A percentile compares a stretch with the other conserved stretches of the same genome.
phyloP scores from a whole-genome alignment of 116 monocot genomes.

The Trichopus zeylanicus region DNA sequence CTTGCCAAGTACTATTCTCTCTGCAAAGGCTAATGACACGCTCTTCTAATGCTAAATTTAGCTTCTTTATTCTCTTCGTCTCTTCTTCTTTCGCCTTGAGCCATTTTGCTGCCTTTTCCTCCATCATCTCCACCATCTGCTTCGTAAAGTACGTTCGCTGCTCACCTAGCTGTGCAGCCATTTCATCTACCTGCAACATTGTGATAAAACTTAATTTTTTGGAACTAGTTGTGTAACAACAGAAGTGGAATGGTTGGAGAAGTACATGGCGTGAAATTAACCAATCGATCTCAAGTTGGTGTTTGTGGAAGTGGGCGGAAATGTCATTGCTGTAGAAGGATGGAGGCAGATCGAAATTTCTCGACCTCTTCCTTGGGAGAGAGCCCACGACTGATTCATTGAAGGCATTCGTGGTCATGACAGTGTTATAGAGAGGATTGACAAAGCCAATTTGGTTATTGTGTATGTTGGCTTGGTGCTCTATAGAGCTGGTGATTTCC shows the following conservation, averaged over 20 bases:
- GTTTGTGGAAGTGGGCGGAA: constrained; percentile 18
- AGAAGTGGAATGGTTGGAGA: background rate
- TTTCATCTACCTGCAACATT: constrained; percentile 23
- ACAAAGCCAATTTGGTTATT: background rate
- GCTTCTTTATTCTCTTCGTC: constrained; percentile 19
- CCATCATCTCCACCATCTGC: constrained; percentile 21
- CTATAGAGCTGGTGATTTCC: no score
- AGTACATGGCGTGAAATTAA: constrained; percentile 14
- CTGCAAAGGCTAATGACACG: constrained; percentile 14
- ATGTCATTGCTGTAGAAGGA: constrained; percentile 18
- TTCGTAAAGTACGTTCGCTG: constrained; percentile 8
- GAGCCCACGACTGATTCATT: background rate
- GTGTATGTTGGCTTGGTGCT: background rate
- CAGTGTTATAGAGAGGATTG: background rate
- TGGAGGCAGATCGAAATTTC: background rate
- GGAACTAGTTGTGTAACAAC: no score
- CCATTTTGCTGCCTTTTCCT: constrained; percentile 18
- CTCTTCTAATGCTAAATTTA: constrained; percentile 42
- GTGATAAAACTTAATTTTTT: no score
- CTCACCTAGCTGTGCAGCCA: constrained; percentile 23
- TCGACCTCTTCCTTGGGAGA: background rate
- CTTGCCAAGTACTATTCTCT: constrained; percentile 46
- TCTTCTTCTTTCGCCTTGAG: constrained; percentile 48
- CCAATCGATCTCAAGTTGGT: constrained; percentile 42
- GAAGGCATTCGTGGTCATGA: no score